These are phyloP conservation scores for Saussurea involucrata DNA, from an alignment of 129 eudicot species.

Conservation along the genomic window DNA sequence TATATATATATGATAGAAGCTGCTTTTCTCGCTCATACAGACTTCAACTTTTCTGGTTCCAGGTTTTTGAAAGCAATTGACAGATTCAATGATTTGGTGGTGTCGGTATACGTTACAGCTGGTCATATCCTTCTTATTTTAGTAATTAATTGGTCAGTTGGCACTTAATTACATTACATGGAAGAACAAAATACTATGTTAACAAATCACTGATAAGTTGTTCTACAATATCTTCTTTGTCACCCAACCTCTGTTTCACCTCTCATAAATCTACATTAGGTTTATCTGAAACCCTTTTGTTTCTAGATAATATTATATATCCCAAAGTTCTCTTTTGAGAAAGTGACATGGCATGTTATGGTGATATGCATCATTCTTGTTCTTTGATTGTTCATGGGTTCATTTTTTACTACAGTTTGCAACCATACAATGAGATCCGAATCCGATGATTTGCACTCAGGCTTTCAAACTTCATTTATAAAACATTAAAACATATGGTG, in stretches of 20 bases:
- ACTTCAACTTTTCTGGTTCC: slow-evolving; percentile 25
- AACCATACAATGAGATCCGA: too few species aligned
- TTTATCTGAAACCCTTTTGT: background rate
- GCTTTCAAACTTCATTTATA: too few species aligned
- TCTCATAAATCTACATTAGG: background rate
- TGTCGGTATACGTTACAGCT: slow-evolving; percentile 94
- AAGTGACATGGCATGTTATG: background rate
- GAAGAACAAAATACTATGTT: background rate
- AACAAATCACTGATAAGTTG: background rate
- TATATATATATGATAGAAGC: background rate
- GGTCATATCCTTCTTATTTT: slow-evolving; percentile 84
- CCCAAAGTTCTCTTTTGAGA: background rate
- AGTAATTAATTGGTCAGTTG: background rate
- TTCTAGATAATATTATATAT: background rate
- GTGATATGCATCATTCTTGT: background rate
- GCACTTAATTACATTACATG: background rate
- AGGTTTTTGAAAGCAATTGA: slow-evolving; percentile 93
- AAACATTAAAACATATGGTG: too few species aligned
- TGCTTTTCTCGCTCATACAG: background rate
- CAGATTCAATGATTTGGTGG: slow-evolving; percentile 95
- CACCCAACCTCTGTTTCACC: background rate
- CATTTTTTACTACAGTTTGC: too few species aligned
- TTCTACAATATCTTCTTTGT: background rate
- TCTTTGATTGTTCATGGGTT: background rate
- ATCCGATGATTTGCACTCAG: too few species aligned